Percentiles rank a stretch among this genome's conserved stretches.
phyloP scores from a whole-genome alignment of 2,329 filamentous ascomycete species.

The Thielaviopsis ethacetica region DNA sequence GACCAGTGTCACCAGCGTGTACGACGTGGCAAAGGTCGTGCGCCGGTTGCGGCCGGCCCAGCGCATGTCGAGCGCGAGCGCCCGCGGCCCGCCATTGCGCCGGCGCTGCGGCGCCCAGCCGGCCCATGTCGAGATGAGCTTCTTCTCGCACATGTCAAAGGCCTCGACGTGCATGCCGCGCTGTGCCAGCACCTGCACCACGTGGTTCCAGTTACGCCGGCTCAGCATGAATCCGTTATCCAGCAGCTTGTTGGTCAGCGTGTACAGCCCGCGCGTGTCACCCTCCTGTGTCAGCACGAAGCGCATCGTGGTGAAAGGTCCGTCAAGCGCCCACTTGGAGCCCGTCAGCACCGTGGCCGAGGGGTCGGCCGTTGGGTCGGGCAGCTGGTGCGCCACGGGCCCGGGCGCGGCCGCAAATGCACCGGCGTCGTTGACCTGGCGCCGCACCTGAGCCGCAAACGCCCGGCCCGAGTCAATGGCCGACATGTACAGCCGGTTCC shows the following conservation, averaged over 20 bases:
- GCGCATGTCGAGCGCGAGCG: not conserved
- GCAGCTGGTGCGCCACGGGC: constrained; percentile 6
- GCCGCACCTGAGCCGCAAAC: constrained; percentile 11
- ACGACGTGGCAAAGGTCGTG: constrained; percentile 24
- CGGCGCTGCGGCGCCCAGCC: constrained; percentile 44
- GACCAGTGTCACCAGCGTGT: constrained; percentile 32
- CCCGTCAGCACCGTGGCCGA: constrained; percentile 16
- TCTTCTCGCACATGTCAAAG: constrained; percentile 57
- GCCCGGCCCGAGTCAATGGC: constrained; percentile 11
- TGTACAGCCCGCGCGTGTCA: constrained; percentile 30
- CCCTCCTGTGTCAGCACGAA: constrained; percentile 24
- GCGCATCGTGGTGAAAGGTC: constrained; percentile 31
- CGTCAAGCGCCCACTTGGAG: constrained; percentile 36
- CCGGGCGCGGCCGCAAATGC: constrained; percentile 14
- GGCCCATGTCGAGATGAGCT: constrained; percentile 63
- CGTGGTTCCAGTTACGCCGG: constrained; percentile 65
- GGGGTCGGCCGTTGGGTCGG: not conserved
- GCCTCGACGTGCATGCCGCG: constrained; percentile 46
- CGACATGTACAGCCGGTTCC: constrained; percentile 34
- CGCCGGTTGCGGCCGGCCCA: constrained; percentile 20
- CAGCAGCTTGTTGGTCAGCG: constrained; percentile 38
- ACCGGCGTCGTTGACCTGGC: constrained; percentile 24
- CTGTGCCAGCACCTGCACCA: constrained; percentile 50
- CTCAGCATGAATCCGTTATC: constrained; percentile 56
- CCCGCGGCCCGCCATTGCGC: constrained; percentile 15